A percentile compares a stretch with the other conserved stretches of the same genome.
Conservation (phyloP, 2,329 filamentous ascomycete species). For the Colletotrichum spaethianum region DNA sequence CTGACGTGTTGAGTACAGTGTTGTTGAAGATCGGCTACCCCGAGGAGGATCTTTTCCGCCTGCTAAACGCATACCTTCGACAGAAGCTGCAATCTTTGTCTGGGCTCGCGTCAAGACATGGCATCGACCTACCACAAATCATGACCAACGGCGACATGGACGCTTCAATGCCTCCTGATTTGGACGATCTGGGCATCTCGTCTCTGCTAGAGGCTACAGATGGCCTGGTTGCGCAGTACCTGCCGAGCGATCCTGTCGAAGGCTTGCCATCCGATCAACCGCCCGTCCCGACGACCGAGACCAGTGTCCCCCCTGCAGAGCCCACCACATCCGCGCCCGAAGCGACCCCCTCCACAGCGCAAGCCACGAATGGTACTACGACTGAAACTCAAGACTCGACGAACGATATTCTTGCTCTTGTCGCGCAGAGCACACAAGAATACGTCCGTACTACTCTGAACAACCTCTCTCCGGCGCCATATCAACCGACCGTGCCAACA, state of each 20-base stretch:
- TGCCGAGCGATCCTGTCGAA: conserved; percentile 51
- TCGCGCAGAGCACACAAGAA: conserved; percentile 60
- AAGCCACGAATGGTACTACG: conserved; percentile 45
- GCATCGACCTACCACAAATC: conserved; percentile 52
- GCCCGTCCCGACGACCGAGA: conserved; percentile 39
- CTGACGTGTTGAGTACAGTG: conserved; percentile 52
- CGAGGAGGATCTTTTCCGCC: conserved; percentile 47
- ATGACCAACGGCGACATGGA: conserved; percentile 50
- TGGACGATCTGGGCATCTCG: conserved; percentile 54
- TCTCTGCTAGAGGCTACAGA: conserved; percentile 60
- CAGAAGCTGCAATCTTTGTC: conserved; percentile 51
- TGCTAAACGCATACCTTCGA: conserved; percentile 51
- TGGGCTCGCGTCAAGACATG: conserved; percentile 53
- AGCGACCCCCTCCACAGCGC: conserved; percentile 22
- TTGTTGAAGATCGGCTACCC: conserved; percentile 34
- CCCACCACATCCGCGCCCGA: conserved; percentile 24
- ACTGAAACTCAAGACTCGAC: conserved; percentile 55
- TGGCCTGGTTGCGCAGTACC: conserved; percentile 56
- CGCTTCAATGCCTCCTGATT: conserved; percentile 47
- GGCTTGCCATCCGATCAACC: conserved; percentile 33
- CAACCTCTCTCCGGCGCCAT: conserved; percentile 58
- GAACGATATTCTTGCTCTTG: conserved; percentile 59
- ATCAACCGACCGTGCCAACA: conserved; percentile 58
- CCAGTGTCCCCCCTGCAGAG: conserved; percentile 32
- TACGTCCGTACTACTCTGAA: conserved; percentile 61